phyloP scores from a whole-genome alignment of 306 rosid species.

The Trichosanthes truncata region DNA sequence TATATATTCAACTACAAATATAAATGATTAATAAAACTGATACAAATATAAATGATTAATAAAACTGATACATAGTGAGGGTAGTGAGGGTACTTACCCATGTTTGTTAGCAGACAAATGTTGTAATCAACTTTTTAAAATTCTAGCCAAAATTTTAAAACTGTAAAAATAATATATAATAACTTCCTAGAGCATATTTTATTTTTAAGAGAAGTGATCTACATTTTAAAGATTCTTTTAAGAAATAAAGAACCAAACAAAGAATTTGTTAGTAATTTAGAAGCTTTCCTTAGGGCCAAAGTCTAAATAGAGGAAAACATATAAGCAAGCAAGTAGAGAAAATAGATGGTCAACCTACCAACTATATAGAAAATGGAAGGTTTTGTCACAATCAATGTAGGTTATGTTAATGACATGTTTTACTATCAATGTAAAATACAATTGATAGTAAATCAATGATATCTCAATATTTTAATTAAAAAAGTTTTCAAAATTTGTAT shows the following conservation, averaged over 20 bases:
- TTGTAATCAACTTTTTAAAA: too few species aligned
- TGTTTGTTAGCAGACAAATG: too few species aligned
- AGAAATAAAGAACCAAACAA: not conserved
- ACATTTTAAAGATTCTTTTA: not conserved
- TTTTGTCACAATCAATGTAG: slow-evolving; percentile 5
- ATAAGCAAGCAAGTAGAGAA: not conserved
- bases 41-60: too few species aligned
- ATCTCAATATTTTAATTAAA: not conserved
- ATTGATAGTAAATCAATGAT: not conserved
- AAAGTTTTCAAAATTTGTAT: too few species aligned
- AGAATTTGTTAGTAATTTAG: not conserved
- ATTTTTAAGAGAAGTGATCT: not conserved
- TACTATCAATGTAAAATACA: not conserved
- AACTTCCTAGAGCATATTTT: not conserved
- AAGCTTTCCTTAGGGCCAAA: not conserved
- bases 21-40: too few species aligned
- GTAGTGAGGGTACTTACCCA: not conserved
- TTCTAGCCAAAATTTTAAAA: too few species aligned
- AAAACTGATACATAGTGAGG: too few species aligned
- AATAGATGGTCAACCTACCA: slow-evolving; percentile 5
- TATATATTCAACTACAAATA: too few species aligned
- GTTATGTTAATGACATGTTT: not conserved
- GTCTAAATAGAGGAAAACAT: not conserved
- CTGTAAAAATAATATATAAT: too few species aligned
- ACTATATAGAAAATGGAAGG: not conserved